phyloP scores from a whole-genome alignment of 2,329 filamentous ascomycete species.

The Lasiodiplodia sp. region DNA sequence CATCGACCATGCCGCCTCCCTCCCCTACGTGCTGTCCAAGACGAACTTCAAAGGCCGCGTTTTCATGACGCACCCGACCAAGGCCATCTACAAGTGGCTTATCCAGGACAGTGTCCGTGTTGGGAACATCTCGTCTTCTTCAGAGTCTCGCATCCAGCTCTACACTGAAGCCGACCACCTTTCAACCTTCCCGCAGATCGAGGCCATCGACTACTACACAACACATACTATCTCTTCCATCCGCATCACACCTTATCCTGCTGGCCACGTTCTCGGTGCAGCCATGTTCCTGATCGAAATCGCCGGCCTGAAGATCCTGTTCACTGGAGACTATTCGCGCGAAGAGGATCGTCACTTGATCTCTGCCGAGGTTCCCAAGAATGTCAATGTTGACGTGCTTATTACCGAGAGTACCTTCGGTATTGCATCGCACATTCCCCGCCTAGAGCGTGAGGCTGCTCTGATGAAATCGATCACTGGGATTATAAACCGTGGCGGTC shows the following conservation, averaged over 20 bases:
- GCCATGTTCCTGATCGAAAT: constrained; percentile 99
- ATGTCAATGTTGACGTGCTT: constrained; percentile 91
- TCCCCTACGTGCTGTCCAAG: constrained; percentile 96
- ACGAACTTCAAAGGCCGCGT: constrained; percentile 96
- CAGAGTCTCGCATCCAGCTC: constrained; percentile 70
- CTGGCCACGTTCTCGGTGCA: constrained; percentile 95
- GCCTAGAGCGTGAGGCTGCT: constrained; percentile 87
- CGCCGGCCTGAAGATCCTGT: constrained; percentile 93
- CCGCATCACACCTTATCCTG: constrained; percentile 94
- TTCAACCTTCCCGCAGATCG: constrained; percentile 90
- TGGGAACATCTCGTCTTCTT: constrained; percentile 70
- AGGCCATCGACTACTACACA: constrained; percentile 97
- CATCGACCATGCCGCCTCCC: constrained; percentile 96
- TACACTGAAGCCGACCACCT: constrained; percentile 97
- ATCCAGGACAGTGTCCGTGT: constrained; percentile 97
- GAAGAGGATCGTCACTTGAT: constrained; percentile 96
- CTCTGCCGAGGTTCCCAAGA: constrained; percentile 86
- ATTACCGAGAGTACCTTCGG: constrained; percentile 98
- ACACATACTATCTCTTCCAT: constrained; percentile 97
- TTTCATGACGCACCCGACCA: constrained; percentile 99
- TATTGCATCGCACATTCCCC: constrained; percentile 90
- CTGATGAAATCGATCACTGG: constrained; percentile 95
- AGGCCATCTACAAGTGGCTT: constrained; percentile 99
- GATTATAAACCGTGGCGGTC: constrained; percentile 88
- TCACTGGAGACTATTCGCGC: constrained; percentile 96